These are phyloP conservation scores for Fusarium longipes DNA, from an alignment of 2,329 filamentous ascomycete species.

Conservation along the genomic window DNA sequence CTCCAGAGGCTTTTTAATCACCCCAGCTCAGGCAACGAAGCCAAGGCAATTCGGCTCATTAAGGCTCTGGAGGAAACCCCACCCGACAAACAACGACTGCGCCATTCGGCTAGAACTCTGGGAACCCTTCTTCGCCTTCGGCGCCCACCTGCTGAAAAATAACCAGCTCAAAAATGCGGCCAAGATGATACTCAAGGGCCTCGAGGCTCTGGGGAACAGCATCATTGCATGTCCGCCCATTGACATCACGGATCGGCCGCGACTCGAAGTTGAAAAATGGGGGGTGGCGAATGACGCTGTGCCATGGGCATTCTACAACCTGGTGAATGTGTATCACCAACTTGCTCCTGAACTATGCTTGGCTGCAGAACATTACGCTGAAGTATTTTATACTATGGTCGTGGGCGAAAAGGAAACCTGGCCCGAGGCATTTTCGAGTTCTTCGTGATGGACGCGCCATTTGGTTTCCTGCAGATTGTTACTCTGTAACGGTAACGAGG, in stretches of 20 bases:
- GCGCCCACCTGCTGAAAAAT: neutral
- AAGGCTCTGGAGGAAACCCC: constrained; percentile 1
- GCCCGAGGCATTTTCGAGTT: neutral
- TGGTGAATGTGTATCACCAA: neutral
- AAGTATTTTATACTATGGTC: neutral
- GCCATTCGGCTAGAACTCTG: neutral
- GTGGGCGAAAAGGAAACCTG: constrained; percentile 2
- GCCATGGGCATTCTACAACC: neutral
- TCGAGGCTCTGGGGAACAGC: neutral
- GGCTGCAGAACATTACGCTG: neutral
- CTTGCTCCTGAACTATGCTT: neutral
- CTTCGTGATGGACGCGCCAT: neutral
- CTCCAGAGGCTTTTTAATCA: neutral
- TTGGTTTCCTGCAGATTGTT: neutral
- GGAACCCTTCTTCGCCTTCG: neutral
- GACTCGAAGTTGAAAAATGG: neutral
- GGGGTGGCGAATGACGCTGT: neutral
- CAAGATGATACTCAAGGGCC: neutral
- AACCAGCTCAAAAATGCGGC: neutral
- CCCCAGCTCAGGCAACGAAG: neutral
- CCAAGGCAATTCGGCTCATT: neutral
- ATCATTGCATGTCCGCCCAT: constrained; percentile 1
- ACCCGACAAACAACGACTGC: neutral
- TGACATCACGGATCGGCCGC: neutral
- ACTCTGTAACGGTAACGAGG: neutral